Evolutionary conservation across 2,329 filamentous ascomycete genomes (phyloP), one percentile per base, ranked within the genome.

Genomic region (Talaromyces sp.): DNA sequence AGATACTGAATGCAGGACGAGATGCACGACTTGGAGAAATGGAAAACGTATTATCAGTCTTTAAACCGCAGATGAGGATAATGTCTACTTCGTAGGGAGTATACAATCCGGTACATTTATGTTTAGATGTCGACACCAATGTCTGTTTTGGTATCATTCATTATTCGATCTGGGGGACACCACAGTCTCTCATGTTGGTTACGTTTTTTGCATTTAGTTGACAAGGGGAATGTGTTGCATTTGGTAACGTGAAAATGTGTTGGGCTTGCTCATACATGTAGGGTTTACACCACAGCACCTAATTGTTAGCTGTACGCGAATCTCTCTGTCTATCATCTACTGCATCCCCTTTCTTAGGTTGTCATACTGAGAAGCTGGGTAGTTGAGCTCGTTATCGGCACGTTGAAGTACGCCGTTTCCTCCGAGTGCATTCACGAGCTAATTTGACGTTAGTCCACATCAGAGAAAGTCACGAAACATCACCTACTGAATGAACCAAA

Each of bases 401-500:
- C 78, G 74, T 68, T 86, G 82, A 68, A 87, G 74, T 31, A 67
- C 67, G 22, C 68, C 64, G 0, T 59, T 62, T 13, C 77, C 77
- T n/a, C 77, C 76, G 48, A 75, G 68, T 4, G 68, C 65, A 48
- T 70, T 70, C n/a, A 77, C 72, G 43, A 78, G 75, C 74, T 76
- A 43, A 45, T 56, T 39, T 16, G 19, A 9, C 22, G 43, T 67
- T 22, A 66, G 63, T 60, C 19, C 27, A 31, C 14, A 52, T n/a
- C 35, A 10, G 13, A 13, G 1, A 37, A 37, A 37, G 9, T 1
- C 1, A 37, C 9, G 10, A 37, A 37, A 37, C 14, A 14, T 31
- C 33, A 68, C 73, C 63, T 67, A 79, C 77, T 47, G 84, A 88
- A 7, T 77, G 79, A 63, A 93, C 92, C 73, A 97, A 75, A 70